A percentile compares a stretch with the other conserved stretches of the same genome.
phyloP scores from a whole-genome alignment of 306 rosid genomes.

The Glycine soja region DNA sequence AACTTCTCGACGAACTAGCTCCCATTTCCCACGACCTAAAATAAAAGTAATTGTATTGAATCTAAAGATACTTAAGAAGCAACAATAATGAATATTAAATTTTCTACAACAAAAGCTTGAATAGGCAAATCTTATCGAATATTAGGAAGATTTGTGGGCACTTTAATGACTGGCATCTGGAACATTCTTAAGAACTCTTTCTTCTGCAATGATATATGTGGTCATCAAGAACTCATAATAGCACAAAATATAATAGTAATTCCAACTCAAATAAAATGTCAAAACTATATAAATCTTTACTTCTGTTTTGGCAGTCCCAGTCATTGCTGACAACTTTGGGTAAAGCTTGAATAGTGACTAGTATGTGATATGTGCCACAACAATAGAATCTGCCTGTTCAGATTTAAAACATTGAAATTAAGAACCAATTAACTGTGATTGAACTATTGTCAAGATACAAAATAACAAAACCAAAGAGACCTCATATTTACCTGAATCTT shows the following conservation, averaged over 20 bases:
- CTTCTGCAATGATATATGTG: constrained; percentile 68
- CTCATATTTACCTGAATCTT: constrained; percentile 78
- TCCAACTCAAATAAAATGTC: constrained; percentile 44
- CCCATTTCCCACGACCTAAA: constrained; percentile 93
- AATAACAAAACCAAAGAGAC: constrained; percentile 39
- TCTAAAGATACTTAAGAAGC: constrained; percentile 36
- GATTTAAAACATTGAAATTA: too few relatives aligned
- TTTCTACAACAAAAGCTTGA: constrained; percentile 95
- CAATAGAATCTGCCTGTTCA: too few relatives aligned
- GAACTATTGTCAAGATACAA: constrained; percentile 30
- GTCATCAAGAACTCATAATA: constrained; percentile 43
- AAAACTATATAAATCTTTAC: constrained; percentile 55
- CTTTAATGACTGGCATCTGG: constrained; percentile 91
- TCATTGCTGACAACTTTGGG: constrained; percentile 68
- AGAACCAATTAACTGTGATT: not conserved
- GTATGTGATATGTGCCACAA: constrained; percentile 89
- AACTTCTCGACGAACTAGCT: constrained; percentile 89
- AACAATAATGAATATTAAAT: constrained; percentile 35
- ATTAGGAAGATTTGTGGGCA: constrained; percentile 91
- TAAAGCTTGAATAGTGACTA: constrained; percentile 94
- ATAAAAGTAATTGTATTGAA: constrained; percentile 20
- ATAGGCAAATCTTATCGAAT: constrained; percentile 91
- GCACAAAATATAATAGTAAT: constrained; percentile 32
- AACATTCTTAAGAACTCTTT: constrained; percentile 97
- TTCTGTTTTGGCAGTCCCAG: constrained; percentile 98